phyloP scores from a whole-genome alignment of 1,284 basidiomycete genomes.

The Heterobasidion occidentale region DNA sequence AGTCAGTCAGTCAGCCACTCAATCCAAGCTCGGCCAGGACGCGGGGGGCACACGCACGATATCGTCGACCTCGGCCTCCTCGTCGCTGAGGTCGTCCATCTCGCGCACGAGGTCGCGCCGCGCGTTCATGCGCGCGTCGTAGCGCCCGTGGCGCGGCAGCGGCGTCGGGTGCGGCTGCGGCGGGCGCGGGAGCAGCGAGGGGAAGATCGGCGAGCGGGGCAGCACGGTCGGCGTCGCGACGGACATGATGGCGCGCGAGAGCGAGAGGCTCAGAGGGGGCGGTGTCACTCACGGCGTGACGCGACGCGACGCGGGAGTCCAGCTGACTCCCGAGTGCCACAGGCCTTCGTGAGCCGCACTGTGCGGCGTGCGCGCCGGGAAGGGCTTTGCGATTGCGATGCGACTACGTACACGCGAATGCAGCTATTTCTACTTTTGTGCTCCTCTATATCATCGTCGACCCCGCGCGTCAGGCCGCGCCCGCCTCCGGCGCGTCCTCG shows the following conservation, averaged over 20 bases:
- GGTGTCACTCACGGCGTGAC: background rate
- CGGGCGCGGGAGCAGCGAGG: conserved; percentile 55
- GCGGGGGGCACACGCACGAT: conserved; percentile 34
- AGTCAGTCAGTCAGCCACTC: background rate
- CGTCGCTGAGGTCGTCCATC: conserved; percentile 80
- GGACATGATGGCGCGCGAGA: conserved; percentile 26
- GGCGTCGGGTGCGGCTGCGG: conserved; percentile 63
- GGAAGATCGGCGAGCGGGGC: conserved; percentile 51
- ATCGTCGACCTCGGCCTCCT: conserved; percentile 73
- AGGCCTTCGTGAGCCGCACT: background rate
- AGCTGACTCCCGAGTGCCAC: background rate
- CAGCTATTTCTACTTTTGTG: too few relatives aligned
- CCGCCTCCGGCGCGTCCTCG: conserved; percentile 17
- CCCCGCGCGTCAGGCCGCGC: background rate
- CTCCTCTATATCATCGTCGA: background rate
- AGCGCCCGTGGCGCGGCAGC: conserved; percentile 37
- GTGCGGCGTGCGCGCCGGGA: too few relatives aligned
- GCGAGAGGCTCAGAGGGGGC: background rate
- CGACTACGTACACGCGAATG: too few relatives aligned
- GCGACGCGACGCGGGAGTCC: background rate
- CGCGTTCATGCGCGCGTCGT: conserved; percentile 47
- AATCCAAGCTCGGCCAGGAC: background rate
- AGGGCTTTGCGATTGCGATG: too few relatives aligned
- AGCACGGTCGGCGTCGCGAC: conserved; percentile 64
- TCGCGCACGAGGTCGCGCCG: conserved; percentile 68